Base-by-base conservation (phyloP, 495 filamentous ascomycete genomes). In the Aspergillus biplanus region DNA sequence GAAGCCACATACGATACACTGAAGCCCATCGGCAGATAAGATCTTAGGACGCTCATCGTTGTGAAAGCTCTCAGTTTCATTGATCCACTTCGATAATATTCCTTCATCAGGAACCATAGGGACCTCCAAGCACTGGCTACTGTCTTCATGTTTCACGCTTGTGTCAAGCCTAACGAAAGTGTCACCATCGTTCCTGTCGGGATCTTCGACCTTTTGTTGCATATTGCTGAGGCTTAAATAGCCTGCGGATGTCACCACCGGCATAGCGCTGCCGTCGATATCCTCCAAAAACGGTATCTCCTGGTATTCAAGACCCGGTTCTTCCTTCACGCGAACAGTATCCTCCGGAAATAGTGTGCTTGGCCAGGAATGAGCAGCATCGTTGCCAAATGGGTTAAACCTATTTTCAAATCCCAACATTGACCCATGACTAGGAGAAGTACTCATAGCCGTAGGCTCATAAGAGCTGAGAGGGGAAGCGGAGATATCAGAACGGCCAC, bases 1-100 rank as follows among this genome's bases (percentile, higher is more conserved):
- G 75, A 87, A 89, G 27, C 89, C 89, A 73, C 94, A 98, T 11
- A 88, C 74, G 31, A 85, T 79, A 72, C 94, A 98, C 61, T 87
- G 74, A 70, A 87, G 90, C 59, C 89, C 92, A 46, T 61, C 65
- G 0, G 64, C 67, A 46, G 70, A 57, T 13, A 65, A 27, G 11
- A 68, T 39, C 56, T 64, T 66, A 15, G 31, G 48, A n/a, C 57
- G 44, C 13, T 66, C 46, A 37, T 35, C 35, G 44, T 69, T 69
- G 34, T 69, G 35, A 61, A 63, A 52, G n/a, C 64, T 55, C 18
- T 27, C 44, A 16, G 52, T 47, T 47, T 66, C 61, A 12, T 65
- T 49, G 15, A 53, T 55, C 64, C 55, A 65, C 27, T 60, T 56
- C 16, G 59, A 62, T 33, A 65, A 60, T 33, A 65, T 53, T 53